A percentile compares a stretch with the other conserved stretches of the same genome.
Conservation (phyloP, 2,329 filamentous ascomycete species). For the Dactylellina leptospora region DNA sequence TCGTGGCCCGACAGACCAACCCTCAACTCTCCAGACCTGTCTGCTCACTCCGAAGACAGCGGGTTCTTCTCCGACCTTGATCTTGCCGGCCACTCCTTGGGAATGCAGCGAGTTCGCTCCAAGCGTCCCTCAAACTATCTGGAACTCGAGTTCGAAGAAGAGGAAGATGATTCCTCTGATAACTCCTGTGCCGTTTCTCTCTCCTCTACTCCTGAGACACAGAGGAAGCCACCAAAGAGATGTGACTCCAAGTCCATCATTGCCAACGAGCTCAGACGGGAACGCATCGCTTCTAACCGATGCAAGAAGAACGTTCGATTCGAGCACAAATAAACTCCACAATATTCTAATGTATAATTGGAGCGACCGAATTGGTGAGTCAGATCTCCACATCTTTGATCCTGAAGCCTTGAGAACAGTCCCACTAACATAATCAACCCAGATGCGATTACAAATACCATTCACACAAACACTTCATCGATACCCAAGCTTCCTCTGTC, state of each 20-base stretch:
- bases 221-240: constrained; percentile 48
- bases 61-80: constrained; percentile 53
- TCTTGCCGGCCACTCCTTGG: constrained; percentile 46
- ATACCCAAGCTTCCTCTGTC: constrained; percentile 22
- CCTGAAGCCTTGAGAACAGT: constrained; percentile 8
- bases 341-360: constrained; percentile 13
- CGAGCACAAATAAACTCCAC: constrained; percentile 44
- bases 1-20: constrained; percentile 53
- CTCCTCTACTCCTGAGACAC: constrained; percentile 45
- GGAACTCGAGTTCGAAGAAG: constrained; percentile 51
- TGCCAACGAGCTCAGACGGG: constrained; percentile 48
- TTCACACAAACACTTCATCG: constrained; percentile 15
- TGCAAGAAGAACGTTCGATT: constrained; percentile 53
- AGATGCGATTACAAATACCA: constrained; percentile 52
- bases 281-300: constrained; percentile 42
- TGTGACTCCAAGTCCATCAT: constrained; percentile 53
- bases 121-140: constrained; percentile 52
- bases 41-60: constrained; percentile 45
- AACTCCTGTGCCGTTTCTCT: constrained; percentile 47
- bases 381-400: constrained; percentile 21
- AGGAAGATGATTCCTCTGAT: constrained; percentile 49
- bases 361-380: constrained; percentile 50
- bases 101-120: constrained; percentile 48
- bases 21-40: constrained; percentile 49
- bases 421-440: constrained; percentile 21